Evolutionary conservation across 2,329 filamentous ascomycete genomes (phyloP).

Genomic region (Beauveria bassiana): DNA sequence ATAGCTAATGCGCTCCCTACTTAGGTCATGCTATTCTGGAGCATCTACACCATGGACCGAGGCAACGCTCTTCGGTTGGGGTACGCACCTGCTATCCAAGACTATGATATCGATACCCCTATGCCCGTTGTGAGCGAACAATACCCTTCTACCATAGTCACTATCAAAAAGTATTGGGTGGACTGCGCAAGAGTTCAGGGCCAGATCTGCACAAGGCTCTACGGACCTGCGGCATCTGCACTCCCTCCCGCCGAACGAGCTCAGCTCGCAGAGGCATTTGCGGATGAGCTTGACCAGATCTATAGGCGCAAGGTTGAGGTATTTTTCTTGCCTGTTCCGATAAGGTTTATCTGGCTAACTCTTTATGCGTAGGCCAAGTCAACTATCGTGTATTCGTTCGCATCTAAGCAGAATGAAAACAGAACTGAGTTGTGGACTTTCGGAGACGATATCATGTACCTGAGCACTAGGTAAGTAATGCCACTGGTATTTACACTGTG

Average conservation of each 20-base stretch:
- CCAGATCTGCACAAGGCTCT: background rate
- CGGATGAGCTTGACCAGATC: constrained; percentile 2
- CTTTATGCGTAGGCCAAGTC: background rate
- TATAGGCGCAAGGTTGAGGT: background rate
- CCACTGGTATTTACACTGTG: background rate
- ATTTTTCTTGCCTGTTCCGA: background rate
- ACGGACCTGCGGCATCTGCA: constrained; percentile 1
- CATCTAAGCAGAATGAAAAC: background rate
- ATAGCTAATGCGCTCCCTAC: background rate
- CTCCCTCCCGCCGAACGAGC: background rate
- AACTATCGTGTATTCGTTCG: background rate
- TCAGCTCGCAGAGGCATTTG: background rate
- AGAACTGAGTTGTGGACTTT: background rate
- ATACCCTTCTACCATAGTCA: background rate
- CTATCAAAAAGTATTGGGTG: background rate
- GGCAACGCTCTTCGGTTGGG: background rate
- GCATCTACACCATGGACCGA: constrained; percentile 5
- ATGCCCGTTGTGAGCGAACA: background rate
- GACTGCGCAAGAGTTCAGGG: constrained; percentile 4
- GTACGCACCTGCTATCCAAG: background rate
- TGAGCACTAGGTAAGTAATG: background rate
- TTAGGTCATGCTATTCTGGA: constrained; percentile 2
- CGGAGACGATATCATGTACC: constrained; percentile 1
- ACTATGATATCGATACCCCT: constrained; percentile 2
- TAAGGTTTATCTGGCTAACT: background rate